A percentile compares a stretch with the other conserved stretches of the same genome.
Evolutionary conservation across 2,329 filamentous ascomycete genomes (phyloP).

Genomic region (Capronia americana): DNA sequence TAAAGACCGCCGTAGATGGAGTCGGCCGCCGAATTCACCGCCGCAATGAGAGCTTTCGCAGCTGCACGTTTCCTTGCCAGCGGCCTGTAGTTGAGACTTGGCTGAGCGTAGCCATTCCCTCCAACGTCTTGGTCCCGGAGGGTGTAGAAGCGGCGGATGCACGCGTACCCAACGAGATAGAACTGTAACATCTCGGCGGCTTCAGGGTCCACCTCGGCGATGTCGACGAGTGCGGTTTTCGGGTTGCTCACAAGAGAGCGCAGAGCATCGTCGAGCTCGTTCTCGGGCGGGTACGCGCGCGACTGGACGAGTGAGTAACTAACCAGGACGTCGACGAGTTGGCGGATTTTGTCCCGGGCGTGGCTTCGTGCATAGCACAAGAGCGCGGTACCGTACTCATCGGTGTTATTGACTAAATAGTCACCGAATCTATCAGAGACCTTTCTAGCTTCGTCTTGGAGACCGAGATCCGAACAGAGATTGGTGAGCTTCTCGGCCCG

Average conservation of each 20-base stretch:
- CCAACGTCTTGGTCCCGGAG: constrained; percentile 73
- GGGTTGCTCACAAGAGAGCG: constrained; percentile 73
- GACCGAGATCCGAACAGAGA: constrained; percentile 77
- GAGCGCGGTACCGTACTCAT: constrained; percentile 83
- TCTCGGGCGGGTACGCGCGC: constrained; percentile 73
- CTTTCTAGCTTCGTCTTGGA: constrained; percentile 77
- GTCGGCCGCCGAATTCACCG: constrained; percentile 84
- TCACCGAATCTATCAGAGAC: constrained; percentile 90
- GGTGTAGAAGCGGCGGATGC: constrained; percentile 86
- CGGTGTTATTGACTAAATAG: constrained; percentile 71
- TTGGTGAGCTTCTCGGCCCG: constrained; percentile 83
- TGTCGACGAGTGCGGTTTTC: constrained; percentile 71
- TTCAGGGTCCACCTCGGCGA: constrained; percentile 76
- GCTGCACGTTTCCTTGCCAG: constrained; percentile 71
- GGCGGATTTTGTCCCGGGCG: constrained; percentile 76
- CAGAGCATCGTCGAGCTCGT: constrained; percentile 76
- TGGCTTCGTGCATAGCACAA: constrained; percentile 92
- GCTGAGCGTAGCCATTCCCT: constrained; percentile 26
- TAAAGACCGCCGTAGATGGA: constrained; percentile 91
- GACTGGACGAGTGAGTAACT: constrained; percentile 88
- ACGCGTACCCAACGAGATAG: constrained; percentile 90
- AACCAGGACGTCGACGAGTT: constrained; percentile 84
- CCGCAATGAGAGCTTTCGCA: constrained; percentile 76
- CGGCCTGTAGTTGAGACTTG: constrained; percentile 47
- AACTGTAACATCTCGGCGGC: constrained; percentile 83